Evolutionary conservation across 2,329 filamentous ascomycete genomes (phyloP).

Genomic region (Aureobasidium sp.): DNA sequence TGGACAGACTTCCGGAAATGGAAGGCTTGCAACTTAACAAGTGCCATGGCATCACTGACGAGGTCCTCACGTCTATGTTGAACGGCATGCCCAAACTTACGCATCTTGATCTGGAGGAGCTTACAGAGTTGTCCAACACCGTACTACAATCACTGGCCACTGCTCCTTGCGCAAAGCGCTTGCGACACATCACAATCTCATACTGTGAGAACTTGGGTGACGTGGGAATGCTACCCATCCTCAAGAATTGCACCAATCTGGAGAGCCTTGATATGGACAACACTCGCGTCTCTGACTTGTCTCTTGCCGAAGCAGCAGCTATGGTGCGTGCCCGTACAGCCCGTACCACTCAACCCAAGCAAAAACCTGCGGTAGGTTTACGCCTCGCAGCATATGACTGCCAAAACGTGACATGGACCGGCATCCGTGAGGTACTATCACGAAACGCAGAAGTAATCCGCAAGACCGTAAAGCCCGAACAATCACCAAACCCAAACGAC

Average conservation of each 20-base stretch:
- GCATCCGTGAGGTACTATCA: slow-evolving; percentile 75
- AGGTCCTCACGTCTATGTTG: slow-evolving; percentile 62
- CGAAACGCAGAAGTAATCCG: slow-evolving; percentile 66
- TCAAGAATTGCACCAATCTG: slow-evolving; percentile 65
- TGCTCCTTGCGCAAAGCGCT: slow-evolving; percentile 60
- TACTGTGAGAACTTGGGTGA: slow-evolving; percentile 86
- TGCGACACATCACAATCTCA: slow-evolving; percentile 79
- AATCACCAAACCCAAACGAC: slow-evolving; percentile 17
- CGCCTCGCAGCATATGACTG: slow-evolving; percentile 85
- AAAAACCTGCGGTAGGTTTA: slow-evolving; percentile 49
- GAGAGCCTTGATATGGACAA: slow-evolving; percentile 81
- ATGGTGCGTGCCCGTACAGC: slow-evolving; percentile 56
- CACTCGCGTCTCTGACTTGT: slow-evolving; percentile 78
- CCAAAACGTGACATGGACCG: slow-evolving; percentile 84
- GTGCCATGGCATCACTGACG: slow-evolving; percentile 65
- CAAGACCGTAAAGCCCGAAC: slow-evolving; percentile 25
- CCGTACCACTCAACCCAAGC: slow-evolving; percentile 32
- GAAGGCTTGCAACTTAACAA: slow-evolving; percentile 78
- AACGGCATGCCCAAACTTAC: slow-evolving; percentile 69
- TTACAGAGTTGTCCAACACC: slow-evolving; percentile 66
- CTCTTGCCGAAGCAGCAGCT: slow-evolving; percentile 75
- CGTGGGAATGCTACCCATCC: slow-evolving; percentile 69
- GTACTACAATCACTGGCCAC: slow-evolving; percentile 67
- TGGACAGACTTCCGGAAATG: slow-evolving; percentile 66
- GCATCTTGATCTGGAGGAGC: slow-evolving; percentile 83